These are phyloP conservation scores for Tetragonia tetragonoides DNA, from an alignment of 148 eudicot genomes.

Conservation along the genomic window DNA sequence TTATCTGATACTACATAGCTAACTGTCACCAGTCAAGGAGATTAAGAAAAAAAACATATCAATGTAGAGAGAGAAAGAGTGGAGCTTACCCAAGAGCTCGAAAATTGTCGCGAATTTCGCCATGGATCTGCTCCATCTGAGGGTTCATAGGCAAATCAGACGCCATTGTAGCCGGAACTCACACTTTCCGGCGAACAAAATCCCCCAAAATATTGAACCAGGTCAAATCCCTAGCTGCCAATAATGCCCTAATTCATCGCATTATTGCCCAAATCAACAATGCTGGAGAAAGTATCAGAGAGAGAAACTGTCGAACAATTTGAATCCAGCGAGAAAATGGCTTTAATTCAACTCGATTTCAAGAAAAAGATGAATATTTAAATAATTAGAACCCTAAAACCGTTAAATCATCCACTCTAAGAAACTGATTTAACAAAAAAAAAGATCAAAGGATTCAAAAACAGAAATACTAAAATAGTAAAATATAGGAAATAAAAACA, in stretches of 20 bases:
- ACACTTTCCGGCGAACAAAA: conserved; percentile 15
- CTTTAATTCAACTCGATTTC: neutral
- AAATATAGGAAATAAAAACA: neutral
- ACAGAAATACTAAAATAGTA: too few relatives aligned
- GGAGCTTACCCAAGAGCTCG: conserved; percentile 87
- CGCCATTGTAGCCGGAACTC: conserved; percentile 46
- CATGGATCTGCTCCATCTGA: conserved; percentile 98
- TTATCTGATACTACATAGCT: neutral
- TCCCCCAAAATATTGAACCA: neutral
- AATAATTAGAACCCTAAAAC: neutral
- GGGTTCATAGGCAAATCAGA: conserved; percentile 73
- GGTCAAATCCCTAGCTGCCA: conserved; percentile 16
- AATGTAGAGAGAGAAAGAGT: conserved; percentile 4
- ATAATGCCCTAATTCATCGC: neutral
- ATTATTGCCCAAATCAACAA: conserved; percentile 9
- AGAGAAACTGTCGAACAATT: too few relatives aligned
- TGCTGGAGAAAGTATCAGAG: neutral
- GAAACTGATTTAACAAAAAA: neutral
- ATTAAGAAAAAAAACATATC: neutral
- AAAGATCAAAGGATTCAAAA: neutral
- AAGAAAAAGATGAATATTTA: neutral
- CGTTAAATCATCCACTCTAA: neutral
- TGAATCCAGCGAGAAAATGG: neutral
- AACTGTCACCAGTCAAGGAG: neutral
- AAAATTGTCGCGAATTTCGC: conserved; percentile 89